Conservation (phyloP, 1,284 basidiomycete genomes). For the Leccinum pachyderme region DNA sequence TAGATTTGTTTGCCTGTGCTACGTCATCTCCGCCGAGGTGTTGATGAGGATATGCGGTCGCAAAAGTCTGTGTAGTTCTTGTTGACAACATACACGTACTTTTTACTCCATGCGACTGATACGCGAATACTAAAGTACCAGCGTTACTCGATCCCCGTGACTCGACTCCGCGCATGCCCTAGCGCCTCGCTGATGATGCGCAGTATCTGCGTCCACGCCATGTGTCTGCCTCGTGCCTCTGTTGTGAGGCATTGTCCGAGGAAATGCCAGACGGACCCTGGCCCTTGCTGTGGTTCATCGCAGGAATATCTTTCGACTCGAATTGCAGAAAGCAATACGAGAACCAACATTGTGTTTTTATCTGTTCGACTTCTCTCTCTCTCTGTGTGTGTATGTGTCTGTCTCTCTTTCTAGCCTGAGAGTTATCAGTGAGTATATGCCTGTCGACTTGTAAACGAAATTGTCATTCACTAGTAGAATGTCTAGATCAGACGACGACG, state of each 20-base stretch:
- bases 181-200: neutral
- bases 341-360: neutral
- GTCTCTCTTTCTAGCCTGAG: too few species aligned
- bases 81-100: neutral
- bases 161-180: neutral
- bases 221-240: slow-evolving; percentile 25
- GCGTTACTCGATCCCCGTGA: neutral
- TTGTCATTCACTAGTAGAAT: slow-evolving; percentile 12
- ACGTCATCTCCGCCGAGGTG: slow-evolving; percentile 30
- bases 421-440: slow-evolving; percentile 12
- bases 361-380: neutral
- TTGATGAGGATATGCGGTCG: slow-evolving; percentile 10
- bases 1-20: slow-evolving; percentile 48
- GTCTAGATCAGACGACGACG: slow-evolving; percentile 15
- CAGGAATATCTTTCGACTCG: slow-evolving; percentile 4
- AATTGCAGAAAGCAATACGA: neutral
- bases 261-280: neutral
- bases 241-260: slow-evolving; percentile 1
- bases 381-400: neutral
- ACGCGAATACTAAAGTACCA: neutral
- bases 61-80: slow-evolving; percentile 9
- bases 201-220: slow-evolving; percentile 4
- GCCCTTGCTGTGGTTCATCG: slow-evolving; percentile 1
- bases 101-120: neutral
- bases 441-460: slow-evolving; percentile 1